Percentiles rank a stretch among this genome's conserved stretches.
Evolutionary conservation across 1,284 basidiomycete species (phyloP).

Genomic region (Ustilago crameri): DNA sequence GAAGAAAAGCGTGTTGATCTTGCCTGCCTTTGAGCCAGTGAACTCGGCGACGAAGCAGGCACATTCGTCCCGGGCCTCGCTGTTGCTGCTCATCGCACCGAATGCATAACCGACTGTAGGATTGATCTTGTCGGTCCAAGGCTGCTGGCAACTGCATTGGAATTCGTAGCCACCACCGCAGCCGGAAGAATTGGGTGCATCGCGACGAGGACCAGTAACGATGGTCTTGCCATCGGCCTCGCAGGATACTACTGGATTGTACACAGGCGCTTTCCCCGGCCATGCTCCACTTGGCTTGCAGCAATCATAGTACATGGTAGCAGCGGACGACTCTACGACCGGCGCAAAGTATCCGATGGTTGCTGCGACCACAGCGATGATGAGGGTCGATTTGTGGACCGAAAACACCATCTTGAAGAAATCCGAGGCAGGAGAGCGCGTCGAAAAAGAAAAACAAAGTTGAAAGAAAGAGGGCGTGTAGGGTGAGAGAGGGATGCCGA

Average conservation of each 20-base stretch:
- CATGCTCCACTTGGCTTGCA: constrained; percentile 15
- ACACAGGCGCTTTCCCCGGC: constrained; percentile 20
- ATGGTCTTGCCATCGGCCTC: constrained; percentile 33
- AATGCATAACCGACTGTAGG: constrained; percentile 31
- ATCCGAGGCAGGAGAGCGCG: background rate
- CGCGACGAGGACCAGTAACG: constrained; percentile 25
- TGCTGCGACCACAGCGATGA: constrained; percentile 17
- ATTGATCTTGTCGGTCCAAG: constrained; percentile 32
- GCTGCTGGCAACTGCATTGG: constrained; percentile 46
- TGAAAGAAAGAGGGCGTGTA: background rate
- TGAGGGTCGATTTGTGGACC: constrained; percentile 10
- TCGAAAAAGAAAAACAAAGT: background rate
- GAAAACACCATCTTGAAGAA: constrained; percentile 22
- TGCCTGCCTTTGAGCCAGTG: constrained; percentile 15
- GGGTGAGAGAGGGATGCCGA: background rate
- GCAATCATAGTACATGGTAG: constrained; percentile 47
- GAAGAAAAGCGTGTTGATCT: constrained; percentile 38
- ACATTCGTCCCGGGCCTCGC: constrained; percentile 21
- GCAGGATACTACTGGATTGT: constrained; percentile 25
- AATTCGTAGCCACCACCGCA: constrained; percentile 40
- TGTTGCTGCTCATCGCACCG: constrained; percentile 26
- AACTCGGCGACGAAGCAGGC: constrained; percentile 37
- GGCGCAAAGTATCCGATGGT: constrained; percentile 17
- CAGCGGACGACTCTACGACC: constrained; percentile 16
- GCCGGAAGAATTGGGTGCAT: constrained; percentile 27